Evolutionary conservation across 306 rosid genomes (phyloP).

Genomic region (Vigna mungo): DNA sequence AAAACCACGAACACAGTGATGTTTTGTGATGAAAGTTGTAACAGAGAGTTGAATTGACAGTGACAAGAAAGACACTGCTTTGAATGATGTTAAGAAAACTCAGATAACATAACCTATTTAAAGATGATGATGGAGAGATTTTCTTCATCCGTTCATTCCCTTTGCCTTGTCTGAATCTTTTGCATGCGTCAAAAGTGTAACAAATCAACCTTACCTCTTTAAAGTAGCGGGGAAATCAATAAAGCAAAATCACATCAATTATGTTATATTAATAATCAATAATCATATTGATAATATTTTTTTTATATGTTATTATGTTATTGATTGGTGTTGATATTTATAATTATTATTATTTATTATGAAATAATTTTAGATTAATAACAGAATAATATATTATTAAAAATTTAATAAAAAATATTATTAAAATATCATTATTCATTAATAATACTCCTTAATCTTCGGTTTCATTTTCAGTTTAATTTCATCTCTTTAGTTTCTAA

Average conservation of each 20-base stretch:
- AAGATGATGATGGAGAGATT: neutral
- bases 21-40: no score
- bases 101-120: neutral
- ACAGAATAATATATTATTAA: no score
- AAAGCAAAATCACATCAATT: neutral
- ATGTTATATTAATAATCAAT: no score
- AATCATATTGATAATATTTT: no score
- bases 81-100: conserved; percentile 13
- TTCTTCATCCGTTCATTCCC: conserved; percentile 8
- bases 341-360: no score
- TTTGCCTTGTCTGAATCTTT: neutral
- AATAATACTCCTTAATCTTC: no score
- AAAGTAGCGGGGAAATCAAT: neutral
- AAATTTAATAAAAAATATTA: no score
- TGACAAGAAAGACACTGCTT: neutral
- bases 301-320: no score
- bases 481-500: neutral
- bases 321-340: no score
- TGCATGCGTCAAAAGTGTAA: conserved; percentile 37
- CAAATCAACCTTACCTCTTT: neutral
- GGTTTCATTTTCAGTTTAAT: neutral
- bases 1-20: no score
- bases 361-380: no score
- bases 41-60: neutral
- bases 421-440: no score